Base-by-base conservation (phyloP, 768 basidiomycete species). In the Terana coerulea region DNA sequence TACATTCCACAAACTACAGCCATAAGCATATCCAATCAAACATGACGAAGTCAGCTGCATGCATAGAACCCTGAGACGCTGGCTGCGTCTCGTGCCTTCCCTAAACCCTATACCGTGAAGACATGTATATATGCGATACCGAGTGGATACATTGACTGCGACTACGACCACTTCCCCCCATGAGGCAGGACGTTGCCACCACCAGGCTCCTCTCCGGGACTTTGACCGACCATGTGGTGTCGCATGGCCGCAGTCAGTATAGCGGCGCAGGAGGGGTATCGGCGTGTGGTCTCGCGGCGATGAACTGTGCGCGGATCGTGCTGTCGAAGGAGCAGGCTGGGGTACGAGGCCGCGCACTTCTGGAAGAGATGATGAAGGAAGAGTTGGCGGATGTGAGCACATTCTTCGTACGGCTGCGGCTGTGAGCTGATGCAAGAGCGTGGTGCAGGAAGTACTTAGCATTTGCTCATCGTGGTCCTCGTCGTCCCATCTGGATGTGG, bases 211-310 rank as follows among this genome's bases (percentile, higher is more conserved):
- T n/a, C n/a, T n/a, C 47, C 3, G 35, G 35, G 8, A 24, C 14
- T 2, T 30, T 34, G 12, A 12, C 6, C 8, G 47, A 49, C 37
- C 39, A 49, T 37, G 67, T 76, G 28, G 68, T 79, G 29, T 77
- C 75, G 1, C 72, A 77, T 54, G 64, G 80, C 11, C 72, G 78
- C 7, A 77, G 83, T 39, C 84, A 86, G 56, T 86, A 84, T 43
- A 61, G 48, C 35, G 31, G 46, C 53, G 54, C 54, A 1, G 71
- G 72, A 7, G 70, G 74, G 3, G 64, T 65, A 26, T 79, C 84
- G 37, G 75, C 83, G 2, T 86, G 84, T 54, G 86, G 86, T n/a
- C 72, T 87, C 17, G 86, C 85, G 19, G 77, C 80, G 1, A 64
- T 86, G 60, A 86, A 86, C 60, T 84, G 81, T 54, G 80, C 77